Evolutionary conservation across 148 eudicot genomes (phyloP).

Genomic region (Nepenthes mirabilis): DNA sequence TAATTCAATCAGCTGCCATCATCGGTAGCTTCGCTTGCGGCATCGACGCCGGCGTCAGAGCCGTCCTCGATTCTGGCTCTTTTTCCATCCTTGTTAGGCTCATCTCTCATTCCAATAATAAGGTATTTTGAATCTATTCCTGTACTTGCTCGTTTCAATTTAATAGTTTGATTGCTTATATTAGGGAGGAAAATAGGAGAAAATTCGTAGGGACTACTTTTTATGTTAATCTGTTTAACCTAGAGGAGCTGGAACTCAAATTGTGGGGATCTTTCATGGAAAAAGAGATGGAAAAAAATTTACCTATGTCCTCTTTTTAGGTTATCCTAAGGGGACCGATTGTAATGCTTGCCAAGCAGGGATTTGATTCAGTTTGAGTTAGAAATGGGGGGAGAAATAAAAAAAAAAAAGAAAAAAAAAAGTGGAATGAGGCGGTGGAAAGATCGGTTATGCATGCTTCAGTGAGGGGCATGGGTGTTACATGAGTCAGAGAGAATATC

Average conservation of each 20-base stretch:
- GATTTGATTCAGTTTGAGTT: no score
- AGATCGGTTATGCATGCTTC: no score
- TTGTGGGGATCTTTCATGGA: background rate
- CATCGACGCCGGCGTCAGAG: constrained; percentile 75
- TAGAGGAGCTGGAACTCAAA: background rate
- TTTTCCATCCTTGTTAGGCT: constrained; percentile 44
- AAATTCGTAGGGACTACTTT: background rate
- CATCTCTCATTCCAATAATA: constrained; percentile 39
- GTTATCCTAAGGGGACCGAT: no score
- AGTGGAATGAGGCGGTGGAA: no score
- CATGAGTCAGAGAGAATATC: no score
- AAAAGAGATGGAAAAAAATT: no score
- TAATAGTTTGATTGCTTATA: background rate
- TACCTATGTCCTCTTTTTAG: no score
- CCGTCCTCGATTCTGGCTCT: constrained; percentile 76
- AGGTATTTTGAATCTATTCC: constrained; percentile 24
- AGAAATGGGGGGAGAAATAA: no score
- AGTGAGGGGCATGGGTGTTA: no score
- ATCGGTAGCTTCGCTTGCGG: constrained; percentile 97
- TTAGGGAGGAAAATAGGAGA: background rate
- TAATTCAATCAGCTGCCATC: constrained; percentile 61
- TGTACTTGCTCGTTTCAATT: background rate
- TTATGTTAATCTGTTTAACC: background rate
- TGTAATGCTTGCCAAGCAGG: no score
- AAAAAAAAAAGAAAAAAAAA: no score